A percentile compares a stretch with the other conserved stretches of the same genome.
These are phyloP conservation scores for Favolaschia claudopus DNA, from an alignment of 768 basidiomycete genomes.

Conservation along the genomic window DNA sequence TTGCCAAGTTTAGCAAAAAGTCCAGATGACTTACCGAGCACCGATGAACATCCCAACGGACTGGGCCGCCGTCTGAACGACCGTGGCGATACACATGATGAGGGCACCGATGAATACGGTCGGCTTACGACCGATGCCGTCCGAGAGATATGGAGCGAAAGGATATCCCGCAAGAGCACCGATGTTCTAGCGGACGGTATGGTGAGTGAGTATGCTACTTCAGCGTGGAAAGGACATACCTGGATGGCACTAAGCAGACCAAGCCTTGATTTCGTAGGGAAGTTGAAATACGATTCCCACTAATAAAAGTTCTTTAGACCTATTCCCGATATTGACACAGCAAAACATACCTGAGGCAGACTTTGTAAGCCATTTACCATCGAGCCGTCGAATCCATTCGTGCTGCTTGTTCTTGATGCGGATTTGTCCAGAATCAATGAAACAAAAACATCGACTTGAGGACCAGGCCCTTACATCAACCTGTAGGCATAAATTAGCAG, in stretches of 20 bases:
- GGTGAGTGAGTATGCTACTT: neutral
- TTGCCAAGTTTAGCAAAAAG: neutral
- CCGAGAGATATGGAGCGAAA: constrained; percentile 54
- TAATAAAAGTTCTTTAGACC: too few relatives aligned
- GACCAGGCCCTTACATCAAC: too few relatives aligned
- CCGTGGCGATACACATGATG: constrained; percentile 55
- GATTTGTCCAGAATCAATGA: too few relatives aligned
- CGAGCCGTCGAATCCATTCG: constrained; percentile 60
- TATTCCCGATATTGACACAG: too few relatives aligned
- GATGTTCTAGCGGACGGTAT: constrained; percentile 50
- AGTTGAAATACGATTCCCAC: constrained; percentile 55
- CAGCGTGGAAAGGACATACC: constrained; percentile 16
- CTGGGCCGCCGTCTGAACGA: constrained; percentile 46
- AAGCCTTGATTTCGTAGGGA: constrained; percentile 50
- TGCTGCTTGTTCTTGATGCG: too few relatives aligned
- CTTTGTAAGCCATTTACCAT: constrained; percentile 65
- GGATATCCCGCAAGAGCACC: constrained; percentile 57
- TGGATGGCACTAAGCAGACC: constrained; percentile 61
- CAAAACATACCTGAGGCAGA: too few relatives aligned
- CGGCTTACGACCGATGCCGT: constrained; percentile 51
- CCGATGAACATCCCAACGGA: too few relatives aligned
- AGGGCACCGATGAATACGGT: constrained; percentile 53
- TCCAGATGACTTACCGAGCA: constrained; percentile 43
- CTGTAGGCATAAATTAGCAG: too few relatives aligned
- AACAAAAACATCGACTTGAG: too few relatives aligned